Base-by-base conservation (phyloP, 75 land plant genomes). In the Pinus tabuliformis region DNA sequence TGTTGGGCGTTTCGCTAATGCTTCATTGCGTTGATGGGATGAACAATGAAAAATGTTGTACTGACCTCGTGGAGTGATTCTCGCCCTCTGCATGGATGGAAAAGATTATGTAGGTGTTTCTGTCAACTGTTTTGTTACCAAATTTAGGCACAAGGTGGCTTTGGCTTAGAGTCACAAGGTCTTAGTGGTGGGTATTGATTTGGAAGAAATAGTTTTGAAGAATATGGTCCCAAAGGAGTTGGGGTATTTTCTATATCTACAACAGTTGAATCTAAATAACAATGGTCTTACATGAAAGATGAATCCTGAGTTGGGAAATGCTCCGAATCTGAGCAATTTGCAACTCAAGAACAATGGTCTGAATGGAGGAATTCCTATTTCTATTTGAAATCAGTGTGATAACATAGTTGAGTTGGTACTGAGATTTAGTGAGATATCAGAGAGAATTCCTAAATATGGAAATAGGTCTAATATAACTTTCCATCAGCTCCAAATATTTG, bases 241-340 rank as follows among this genome's bases (percentile, higher is more conserved):
- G 33, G 79, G 39, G 1, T 18, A 14, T 22, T 54, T 80, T 28
- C 12, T 37, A 30, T 4, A 58, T 15, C 72, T 83, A 6, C 62
- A 59, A 73, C 6, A 15, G 4, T 75, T 83, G 24, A 71, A 83
- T 59, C 78, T 83, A 28, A 80, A 73, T 56, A 37, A 62, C 59
- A 83, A 83, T 62, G 58, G 21, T 8, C 81, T 83, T n/a, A 13
- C 37, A 26, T 82, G 85, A 33, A 37, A n/a, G 56, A 76, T 83
- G 37, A 82, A 78, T 37, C 54, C 61, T 15, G 83, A 70, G 70
- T 62, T 83, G 13, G 83, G 85, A 42, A 52, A 20, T 28, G 54
- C 56, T 22, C 61, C 82, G 22, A 57, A 83, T 26, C 61, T 83
- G 59, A 20, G 54, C 30, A 56, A 37, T 15, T 75, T 83, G 54